Base-by-base conservation (phyloP, 768 basidiomycete species). In the Trametes gibbosa region DNA sequence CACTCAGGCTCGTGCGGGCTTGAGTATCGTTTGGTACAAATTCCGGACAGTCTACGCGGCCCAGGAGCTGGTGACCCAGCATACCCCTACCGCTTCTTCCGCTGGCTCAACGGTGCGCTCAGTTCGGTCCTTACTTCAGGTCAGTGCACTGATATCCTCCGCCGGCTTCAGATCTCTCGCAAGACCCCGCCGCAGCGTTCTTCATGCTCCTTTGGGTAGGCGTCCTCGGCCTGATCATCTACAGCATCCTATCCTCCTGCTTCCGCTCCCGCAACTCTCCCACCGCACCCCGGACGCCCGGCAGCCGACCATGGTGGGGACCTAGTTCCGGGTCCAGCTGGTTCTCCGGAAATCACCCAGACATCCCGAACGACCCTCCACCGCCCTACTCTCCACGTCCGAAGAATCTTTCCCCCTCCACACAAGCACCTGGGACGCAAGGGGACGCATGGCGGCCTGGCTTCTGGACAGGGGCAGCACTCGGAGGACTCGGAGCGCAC, bases 381-480 rank as follows among this genome's bases (percentile, higher is more conserved):
- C 85, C 89, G 21, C 85, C 87, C 0, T 86, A 89, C 63, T 79
- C 81, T 17, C 29, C 29, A 5, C 29, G 29, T 32, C 29, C 29
- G 29, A 75, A 74, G 50, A 53, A 68, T 53, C 49, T 58, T 10
- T 54, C 66, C 4, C 29, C 57, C 12, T 23, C 43, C 13, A 77
- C 82, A 64, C 63, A 75, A 34, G 32, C 70, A 72, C 16, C 59
- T 56, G 9, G 46, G 58, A 39, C 48, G 24, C 69, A 68, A 24
- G 73, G 72, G 55, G 63, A 62, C 41, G 75, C 76, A 32, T 85
- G 84, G 83, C 71, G 75, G 41, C 87, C 89, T 12, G 92, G 92
- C 3, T 95, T 96, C 70, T 95, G 87, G 89, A 87, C 89, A 1
- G 94, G 94, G 3, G 84, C 90, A 7, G 82, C 84, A 0, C 66